A percentile compares a stretch with the other conserved stretches of the same genome.
These are phyloP conservation scores for Colletotrichum lindemuthianum DNA, from an alignment of 2,329 filamentous ascomycete genomes.

Conservation along the genomic window DNA sequence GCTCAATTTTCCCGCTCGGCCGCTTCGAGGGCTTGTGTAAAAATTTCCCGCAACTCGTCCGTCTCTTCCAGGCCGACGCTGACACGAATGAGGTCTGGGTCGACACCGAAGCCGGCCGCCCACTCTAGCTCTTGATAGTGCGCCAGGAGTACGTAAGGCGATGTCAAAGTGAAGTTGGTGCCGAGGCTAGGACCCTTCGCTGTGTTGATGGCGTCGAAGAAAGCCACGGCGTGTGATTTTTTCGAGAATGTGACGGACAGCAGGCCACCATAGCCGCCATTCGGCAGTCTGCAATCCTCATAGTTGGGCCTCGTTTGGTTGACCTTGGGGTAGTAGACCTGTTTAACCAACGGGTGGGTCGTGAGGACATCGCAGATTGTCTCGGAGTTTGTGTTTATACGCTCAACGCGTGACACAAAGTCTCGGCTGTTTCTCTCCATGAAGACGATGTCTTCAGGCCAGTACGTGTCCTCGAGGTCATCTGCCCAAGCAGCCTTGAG, in stretches of 20 bases:
- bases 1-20: conserved; percentile 46
- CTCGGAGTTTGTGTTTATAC: conserved; percentile 88
- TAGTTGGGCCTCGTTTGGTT: conserved; percentile 77
- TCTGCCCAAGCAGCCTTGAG: conserved; percentile 73
- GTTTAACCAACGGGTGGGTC: conserved; percentile 71
- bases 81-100: conserved; percentile 81
- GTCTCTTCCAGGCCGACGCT: conserved; percentile 91
- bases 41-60: conserved; percentile 68
- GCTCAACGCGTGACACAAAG: conserved; percentile 82
- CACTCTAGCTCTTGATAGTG: conserved; percentile 95
- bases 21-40: conserved; percentile 76
- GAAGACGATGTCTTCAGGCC: conserved; percentile 93
- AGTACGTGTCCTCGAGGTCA: conserved; percentile 89
- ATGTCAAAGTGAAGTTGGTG: conserved; percentile 94
- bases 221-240: conserved; percentile 76
- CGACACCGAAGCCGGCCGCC: conserved; percentile 84
- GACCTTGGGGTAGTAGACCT: conserved; percentile 88
- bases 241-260: conserved; percentile 84
- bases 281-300: conserved; percentile 77
- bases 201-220: conserved; percentile 87
- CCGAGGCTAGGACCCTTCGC: conserved; percentile 95
- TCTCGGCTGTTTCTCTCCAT: conserved; percentile 96
- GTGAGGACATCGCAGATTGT: conserved; percentile 79
- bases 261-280: conserved; percentile 89
- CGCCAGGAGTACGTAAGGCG: conserved; percentile 89